A percentile compares a stretch with the other conserved stretches of the same genome.
phyloP scores from a whole-genome alignment of 1,284 basidiomycete species.

The Ceratobasidium sp. region DNA sequence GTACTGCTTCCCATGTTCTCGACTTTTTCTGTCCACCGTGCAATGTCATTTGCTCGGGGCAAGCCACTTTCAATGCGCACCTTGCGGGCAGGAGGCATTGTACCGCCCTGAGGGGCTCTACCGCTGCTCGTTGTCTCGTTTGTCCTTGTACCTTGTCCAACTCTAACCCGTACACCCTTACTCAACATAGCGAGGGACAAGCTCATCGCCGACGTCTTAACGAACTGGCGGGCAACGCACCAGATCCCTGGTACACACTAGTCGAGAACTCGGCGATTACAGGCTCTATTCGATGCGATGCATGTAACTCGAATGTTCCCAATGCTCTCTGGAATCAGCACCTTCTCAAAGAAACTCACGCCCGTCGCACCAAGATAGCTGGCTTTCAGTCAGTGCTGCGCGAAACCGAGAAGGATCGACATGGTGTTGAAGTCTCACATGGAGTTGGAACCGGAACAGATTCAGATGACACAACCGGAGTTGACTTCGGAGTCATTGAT shows the following conservation, averaged over 20 bases:
- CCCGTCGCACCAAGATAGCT: conserved; percentile 59
- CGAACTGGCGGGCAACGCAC: conserved; percentile 52
- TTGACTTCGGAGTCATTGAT: conserved; percentile 63
- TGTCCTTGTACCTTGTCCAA: conserved; percentile 58
- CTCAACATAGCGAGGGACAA: conserved; percentile 57
- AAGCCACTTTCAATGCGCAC: conserved; percentile 55
- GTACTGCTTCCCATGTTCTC: conserved; percentile 41
- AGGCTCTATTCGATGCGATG: conserved; percentile 58
- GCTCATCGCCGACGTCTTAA: conserved; percentile 53
- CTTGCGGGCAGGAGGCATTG: conserved; percentile 51
- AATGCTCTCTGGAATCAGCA: conserved; percentile 55
- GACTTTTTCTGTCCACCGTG: conserved; percentile 60
- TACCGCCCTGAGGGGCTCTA: conserved; percentile 39
- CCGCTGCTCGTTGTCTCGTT: conserved; percentile 44
- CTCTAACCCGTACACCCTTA: conserved; percentile 52
- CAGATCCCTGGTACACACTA: conserved; percentile 54
- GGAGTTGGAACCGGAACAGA: conserved; percentile 52
- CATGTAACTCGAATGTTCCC: conserved; percentile 60
- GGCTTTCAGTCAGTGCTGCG: conserved; percentile 60
- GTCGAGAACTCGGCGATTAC: conserved; percentile 49
- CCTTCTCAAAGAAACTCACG: conserved; percentile 57
- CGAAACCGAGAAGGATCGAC: conserved; percentile 64
- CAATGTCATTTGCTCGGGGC: conserved; percentile 56
- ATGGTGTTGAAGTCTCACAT: conserved; percentile 59
- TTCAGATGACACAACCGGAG: conserved; percentile 37